A percentile compares a stretch with the other conserved stretches of the same genome.
phyloP scores from a whole-genome alignment of 2,329 filamentous ascomycete species.

The Stagonosporopsis chrysanthemi region DNA sequence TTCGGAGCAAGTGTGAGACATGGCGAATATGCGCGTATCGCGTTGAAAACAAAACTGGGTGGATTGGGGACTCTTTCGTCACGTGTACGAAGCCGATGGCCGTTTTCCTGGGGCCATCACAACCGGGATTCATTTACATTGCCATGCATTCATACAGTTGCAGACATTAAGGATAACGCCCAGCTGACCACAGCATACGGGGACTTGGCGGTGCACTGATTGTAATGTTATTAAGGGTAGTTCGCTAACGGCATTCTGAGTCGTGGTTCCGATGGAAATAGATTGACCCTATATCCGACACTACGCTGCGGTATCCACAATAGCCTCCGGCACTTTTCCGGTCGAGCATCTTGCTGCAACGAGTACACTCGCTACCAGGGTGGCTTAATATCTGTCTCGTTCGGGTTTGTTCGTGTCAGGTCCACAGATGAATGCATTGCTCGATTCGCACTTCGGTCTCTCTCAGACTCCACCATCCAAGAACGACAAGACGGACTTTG shows the following conservation, averaged over 20 bases:
- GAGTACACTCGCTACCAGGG: conserved; percentile 1
- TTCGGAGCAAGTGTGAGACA: background rate
- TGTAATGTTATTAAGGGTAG: conserved; percentile 5
- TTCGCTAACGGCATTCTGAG: conserved; percentile 31
- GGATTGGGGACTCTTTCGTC: background rate
- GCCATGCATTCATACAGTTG: background rate
- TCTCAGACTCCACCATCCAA: conserved; percentile 7
- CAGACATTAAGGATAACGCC: background rate
- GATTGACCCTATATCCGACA: conserved; percentile 25
- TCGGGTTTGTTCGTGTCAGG: conserved; percentile 17
- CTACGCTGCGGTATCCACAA: background rate
- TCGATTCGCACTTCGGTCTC: conserved; percentile 2
- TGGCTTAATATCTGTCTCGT: conserved; percentile 26
- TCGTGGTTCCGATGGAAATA: conserved; percentile 26
- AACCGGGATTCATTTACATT: background rate
- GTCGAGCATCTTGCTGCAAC: conserved; percentile 12
- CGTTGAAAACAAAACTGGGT: background rate
- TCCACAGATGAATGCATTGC: conserved; percentile 1
- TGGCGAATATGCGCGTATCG: background rate
- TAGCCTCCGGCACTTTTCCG: conserved; percentile 14
- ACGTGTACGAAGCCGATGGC: background rate
- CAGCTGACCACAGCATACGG: conserved; percentile 6
- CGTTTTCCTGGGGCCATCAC: background rate
- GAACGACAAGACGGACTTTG: conserved; percentile 11
- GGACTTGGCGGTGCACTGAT: background rate